phyloP scores from a whole-genome alignment of 208 protist genomes.

The Acanthamoeba castellanii region DNA sequence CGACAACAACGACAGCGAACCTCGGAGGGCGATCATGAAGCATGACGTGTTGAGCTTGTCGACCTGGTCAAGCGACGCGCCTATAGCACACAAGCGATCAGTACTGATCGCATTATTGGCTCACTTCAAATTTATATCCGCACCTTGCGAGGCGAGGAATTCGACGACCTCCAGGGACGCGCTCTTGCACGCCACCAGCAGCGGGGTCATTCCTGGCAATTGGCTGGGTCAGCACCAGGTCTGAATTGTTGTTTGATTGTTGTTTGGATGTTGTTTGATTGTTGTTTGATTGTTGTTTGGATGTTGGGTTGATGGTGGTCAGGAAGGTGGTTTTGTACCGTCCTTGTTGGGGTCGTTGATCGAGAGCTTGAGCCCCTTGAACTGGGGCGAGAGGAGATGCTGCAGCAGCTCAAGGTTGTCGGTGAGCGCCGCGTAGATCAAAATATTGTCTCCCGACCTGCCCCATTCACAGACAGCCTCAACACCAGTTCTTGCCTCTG shows the following conservation, averaged over 20 bases:
- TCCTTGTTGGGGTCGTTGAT: not conserved
- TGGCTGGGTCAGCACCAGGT: too few relatives aligned
- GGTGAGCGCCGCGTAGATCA: not conserved
- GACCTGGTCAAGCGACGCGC: not conserved
- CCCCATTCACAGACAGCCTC: not conserved
- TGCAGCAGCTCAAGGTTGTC: not conserved
- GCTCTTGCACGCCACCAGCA: conserved; percentile 1
- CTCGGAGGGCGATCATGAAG: not conserved
- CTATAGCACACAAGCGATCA: not conserved
- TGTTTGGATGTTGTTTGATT: too few relatives aligned
- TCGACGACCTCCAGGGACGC: not conserved
- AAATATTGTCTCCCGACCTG: not conserved
- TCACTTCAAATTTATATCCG: not conserved
- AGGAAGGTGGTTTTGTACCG: not conserved
- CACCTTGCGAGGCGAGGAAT: not conserved
- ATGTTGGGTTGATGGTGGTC: too few relatives aligned
- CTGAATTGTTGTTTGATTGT: too few relatives aligned
- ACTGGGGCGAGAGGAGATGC: not conserved
- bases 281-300: too few relatives aligned
- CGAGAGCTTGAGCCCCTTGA: not conserved
- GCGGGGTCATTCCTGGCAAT: not conserved
- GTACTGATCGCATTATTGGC: too few relatives aligned
- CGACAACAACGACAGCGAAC: not conserved
- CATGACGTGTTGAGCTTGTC: not conserved
- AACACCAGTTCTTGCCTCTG: not conserved